Percentiles rank a stretch among this genome's conserved stretches.
Evolutionary conservation across 208 protist species (phyloP).

Genomic region (Angomonas ambiguus): DNA sequence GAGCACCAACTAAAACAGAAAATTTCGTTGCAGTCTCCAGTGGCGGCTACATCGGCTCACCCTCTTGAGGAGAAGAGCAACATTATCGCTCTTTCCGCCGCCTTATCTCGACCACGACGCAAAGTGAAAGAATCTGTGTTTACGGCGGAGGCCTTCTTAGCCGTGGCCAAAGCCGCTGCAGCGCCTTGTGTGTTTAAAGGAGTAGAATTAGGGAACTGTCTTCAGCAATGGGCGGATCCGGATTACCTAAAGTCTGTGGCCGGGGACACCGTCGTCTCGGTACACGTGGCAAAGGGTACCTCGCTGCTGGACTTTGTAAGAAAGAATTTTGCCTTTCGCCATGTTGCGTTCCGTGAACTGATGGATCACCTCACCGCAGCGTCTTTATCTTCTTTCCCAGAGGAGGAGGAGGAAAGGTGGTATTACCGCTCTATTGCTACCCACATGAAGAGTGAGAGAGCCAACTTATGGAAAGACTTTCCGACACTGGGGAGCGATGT

Average conservation of each 20-base stretch:
- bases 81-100: neutral
- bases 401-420: constrained; percentile 39
- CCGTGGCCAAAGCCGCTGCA: constrained; percentile 18
- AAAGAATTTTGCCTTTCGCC: constrained; percentile 87
- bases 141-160: constrained; percentile 27
- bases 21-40: neutral
- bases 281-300: constrained; percentile 61
- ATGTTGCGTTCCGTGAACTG: constrained; percentile 65
- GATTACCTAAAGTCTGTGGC: constrained; percentile 54
- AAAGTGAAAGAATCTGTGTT: neutral
- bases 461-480: constrained; percentile 87
- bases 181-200: constrained; percentile 66
- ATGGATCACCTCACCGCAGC: constrained; percentile 52
- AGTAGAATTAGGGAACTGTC: constrained; percentile 54
- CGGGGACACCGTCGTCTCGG: constrained; percentile 52
- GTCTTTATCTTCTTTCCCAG: constrained; percentile 11
- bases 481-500: constrained; percentile 63
- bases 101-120: neutral
- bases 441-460: constrained; percentile 81
- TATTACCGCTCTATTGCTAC: constrained; percentile 83
- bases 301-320: constrained; percentile 85
- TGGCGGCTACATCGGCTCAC: no score
- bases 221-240: constrained; percentile 41
- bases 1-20: neutral
- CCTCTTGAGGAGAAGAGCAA: no score